Evolutionary conservation across 352 stramenopile species (phyloP).

Genomic region (Pythium sp.): DNA sequence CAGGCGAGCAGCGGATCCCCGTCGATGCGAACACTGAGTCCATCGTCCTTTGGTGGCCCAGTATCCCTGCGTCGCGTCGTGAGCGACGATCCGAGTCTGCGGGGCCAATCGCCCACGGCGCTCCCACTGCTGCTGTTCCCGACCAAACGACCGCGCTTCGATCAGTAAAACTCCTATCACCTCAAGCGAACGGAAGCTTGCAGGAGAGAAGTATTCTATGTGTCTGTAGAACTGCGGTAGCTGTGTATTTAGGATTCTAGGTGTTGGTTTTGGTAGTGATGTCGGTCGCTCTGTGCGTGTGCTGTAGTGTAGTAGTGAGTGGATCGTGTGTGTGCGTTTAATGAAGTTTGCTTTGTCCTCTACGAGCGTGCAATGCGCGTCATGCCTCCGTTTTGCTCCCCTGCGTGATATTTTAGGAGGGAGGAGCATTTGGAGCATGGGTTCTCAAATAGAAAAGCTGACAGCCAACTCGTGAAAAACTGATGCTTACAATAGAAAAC

Average conservation of each 20-base stretch:
- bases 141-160: conserved; percentile 15
- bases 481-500: no score
- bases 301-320: no score
- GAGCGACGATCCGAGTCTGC: conserved; percentile 20
- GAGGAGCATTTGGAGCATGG: background rate
- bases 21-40: background rate
- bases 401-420: background rate
- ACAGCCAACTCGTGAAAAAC: no score
- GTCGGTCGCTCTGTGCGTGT: background rate
- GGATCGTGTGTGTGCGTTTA: background rate
- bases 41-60: background rate
- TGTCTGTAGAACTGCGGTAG: background rate
- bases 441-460: background rate
- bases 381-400: background rate
- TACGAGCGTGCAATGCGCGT: background rate
- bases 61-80: conserved; percentile 19
- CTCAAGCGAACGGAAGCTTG: conserved; percentile 7
- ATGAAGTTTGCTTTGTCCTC: background rate
- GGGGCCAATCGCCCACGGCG: background rate
- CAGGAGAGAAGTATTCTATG: background rate
- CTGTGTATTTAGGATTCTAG: conserved; percentile 5
- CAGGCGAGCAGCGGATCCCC: background rate
- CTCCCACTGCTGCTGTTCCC: background rate
- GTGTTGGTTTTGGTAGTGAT: background rate
- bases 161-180: background rate